A percentile compares a stretch with the other conserved stretches of the same genome.
phyloP scores from a whole-genome alignment of 2,329 filamentous ascomycete species.

The Capronia coronata region DNA sequence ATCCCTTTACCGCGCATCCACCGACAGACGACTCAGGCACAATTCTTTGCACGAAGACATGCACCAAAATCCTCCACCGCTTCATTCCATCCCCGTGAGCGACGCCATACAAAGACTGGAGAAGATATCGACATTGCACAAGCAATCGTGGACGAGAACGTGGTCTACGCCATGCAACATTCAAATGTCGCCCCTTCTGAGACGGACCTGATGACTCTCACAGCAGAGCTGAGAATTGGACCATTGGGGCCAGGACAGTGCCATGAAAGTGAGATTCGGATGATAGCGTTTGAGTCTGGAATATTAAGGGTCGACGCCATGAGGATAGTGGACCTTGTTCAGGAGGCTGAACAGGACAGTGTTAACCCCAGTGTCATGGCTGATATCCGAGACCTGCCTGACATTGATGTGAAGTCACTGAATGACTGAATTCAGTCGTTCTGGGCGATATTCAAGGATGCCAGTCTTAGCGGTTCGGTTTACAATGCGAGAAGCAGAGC shows the following conservation, averaged over 20 bases:
- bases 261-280: constrained; percentile 51
- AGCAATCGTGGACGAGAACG: constrained; percentile 52
- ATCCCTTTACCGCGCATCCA: constrained; percentile 42
- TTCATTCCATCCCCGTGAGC: constrained; percentile 32
- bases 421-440: not conserved
- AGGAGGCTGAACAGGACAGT: constrained; percentile 24
- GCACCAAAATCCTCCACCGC: constrained; percentile 42
- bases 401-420: constrained; percentile 16
- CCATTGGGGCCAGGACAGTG: constrained; percentile 34
- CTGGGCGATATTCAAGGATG: too few relatives aligned
- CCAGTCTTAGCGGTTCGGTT: too few relatives aligned
- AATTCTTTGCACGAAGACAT: constrained; percentile 34
- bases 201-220: constrained; percentile 50
- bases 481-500: too few relatives aligned
- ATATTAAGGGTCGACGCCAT: constrained; percentile 30
- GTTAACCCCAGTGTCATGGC: constrained; percentile 20
- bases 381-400: constrained; percentile 25
- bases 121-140: constrained; percentile 38
- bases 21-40: constrained; percentile 29
- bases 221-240: constrained; percentile 51
- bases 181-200: constrained; percentile 42
- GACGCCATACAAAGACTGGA: constrained; percentile 17
- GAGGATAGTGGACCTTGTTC: constrained; percentile 24
- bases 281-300: constrained; percentile 31
- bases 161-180: constrained; percentile 49